phyloP scores from a whole-genome alignment of 148 eudicot genomes.

The Rhododendron henanense region DNA sequence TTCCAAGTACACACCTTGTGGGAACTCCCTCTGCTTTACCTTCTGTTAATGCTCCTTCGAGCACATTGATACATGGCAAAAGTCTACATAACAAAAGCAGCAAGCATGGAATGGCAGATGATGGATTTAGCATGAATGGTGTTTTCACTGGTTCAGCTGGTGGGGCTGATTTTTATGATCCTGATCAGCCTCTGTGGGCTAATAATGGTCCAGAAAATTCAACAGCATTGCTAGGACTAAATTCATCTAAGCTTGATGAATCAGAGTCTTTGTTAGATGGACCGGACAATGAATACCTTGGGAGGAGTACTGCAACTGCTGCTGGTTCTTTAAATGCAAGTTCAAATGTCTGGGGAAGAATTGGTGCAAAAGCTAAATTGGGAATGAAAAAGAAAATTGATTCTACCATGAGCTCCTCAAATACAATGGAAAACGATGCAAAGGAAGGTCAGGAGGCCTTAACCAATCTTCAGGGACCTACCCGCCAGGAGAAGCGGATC shows the following conservation, averaged over 20 bases:
- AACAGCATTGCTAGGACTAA: conserved; percentile 35
- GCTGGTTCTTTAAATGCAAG: conserved; percentile 48
- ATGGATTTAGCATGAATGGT: conserved; percentile 40
- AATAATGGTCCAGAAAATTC: conserved; percentile 59
- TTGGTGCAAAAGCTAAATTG: conserved; percentile 43
- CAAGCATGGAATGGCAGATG: conserved; percentile 46
- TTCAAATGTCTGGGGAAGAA: conserved; percentile 60
- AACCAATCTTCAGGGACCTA: conserved; percentile 26
- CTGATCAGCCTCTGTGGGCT: conserved; percentile 93
- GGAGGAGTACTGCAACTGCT: conserved; percentile 34
- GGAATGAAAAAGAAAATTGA: conserved; percentile 45
- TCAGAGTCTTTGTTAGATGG: conserved; percentile 39
- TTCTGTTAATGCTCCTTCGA: conserved; percentile 43
- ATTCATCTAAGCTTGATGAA: conserved; percentile 43
- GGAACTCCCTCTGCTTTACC: conserved; percentile 59
- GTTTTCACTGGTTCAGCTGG: conserved; percentile 33
- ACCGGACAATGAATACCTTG: conserved; percentile 24
- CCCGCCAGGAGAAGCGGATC: conserved; percentile 37
- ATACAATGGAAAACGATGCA: conserved; percentile 22
- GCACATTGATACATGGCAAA: conserved; percentile 43
- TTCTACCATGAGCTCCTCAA: conserved; percentile 32
- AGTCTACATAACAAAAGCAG: conserved; percentile 39
- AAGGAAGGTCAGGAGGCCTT: conserved; percentile 31
- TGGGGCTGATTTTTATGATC: conserved; percentile 87
- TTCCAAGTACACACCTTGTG: conserved; percentile 62